Conservation (phyloP, 1,139 yeast species). For the Candida tunisiensis region DNA sequence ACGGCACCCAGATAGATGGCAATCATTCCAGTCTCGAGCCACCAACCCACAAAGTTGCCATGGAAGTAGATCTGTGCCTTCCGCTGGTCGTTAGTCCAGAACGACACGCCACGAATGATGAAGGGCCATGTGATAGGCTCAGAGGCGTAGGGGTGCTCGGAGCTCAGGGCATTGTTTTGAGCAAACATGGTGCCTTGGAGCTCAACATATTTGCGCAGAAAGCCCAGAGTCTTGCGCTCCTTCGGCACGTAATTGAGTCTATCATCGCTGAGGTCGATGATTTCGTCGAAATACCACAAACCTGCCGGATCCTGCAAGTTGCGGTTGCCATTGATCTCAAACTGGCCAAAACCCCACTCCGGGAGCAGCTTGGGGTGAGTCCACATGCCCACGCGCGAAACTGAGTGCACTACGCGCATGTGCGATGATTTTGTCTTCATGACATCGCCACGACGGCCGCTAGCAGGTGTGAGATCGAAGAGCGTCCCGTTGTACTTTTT, state of each 20-base stretch:
- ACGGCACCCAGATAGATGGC: constrained; percentile 46
- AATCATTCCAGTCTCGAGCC: constrained; percentile 61
- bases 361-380: constrained; percentile 69
- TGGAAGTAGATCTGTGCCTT: constrained; percentile 65
- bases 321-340: constrained; percentile 91
- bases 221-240: constrained; percentile 45
- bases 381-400: constrained; percentile 91
- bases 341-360: constrained; percentile 87
- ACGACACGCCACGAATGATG: constrained; percentile 79
- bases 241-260: constrained; percentile 39
- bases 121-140: constrained; percentile 94
- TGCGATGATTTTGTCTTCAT: constrained; percentile 57
- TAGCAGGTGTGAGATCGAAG: constrained; percentile 49
- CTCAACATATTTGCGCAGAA: constrained; percentile 78
- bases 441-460: constrained; percentile 31
- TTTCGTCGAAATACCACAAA: constrained; percentile 64
- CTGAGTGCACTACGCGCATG: constrained; percentile 60
- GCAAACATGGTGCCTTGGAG: constrained; percentile 79
- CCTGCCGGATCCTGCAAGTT: constrained; percentile 51
- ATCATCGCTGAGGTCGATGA: constrained; percentile 42
- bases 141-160: constrained; percentile 93
- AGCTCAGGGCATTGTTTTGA: constrained; percentile 72
- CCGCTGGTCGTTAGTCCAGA: constrained; percentile 66
- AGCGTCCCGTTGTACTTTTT: constrained; percentile 61
- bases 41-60: constrained; percentile 88